Evolutionary conservation across 352 stramenopile genomes (phyloP).

Genomic region (Phytophthora lateralis): DNA sequence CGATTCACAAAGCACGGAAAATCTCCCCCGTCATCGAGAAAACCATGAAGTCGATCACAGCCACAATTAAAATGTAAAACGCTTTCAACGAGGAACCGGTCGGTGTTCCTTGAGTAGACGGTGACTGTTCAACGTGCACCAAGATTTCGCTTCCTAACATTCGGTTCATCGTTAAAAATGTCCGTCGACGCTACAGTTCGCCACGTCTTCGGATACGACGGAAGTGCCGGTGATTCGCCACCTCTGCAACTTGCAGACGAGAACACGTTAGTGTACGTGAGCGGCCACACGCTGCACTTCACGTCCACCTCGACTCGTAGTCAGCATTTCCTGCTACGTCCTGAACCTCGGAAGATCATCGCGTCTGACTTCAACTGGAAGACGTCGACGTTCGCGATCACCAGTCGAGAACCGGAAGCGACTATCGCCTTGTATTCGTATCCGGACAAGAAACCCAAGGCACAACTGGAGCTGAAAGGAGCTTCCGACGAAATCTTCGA

Average conservation of each 20-base stretch:
- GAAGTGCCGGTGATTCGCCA: constrained; percentile 21
- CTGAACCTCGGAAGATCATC: constrained; percentile 57
- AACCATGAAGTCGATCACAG: not conserved
- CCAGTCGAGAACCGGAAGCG: constrained; percentile 52
- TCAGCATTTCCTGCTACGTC: constrained; percentile 69
- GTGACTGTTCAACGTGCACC: constrained; percentile 24
- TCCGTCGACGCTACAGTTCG: constrained; percentile 63
- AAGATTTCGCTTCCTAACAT: constrained; percentile 16
- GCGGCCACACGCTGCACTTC: constrained; percentile 74
- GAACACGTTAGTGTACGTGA: constrained; percentile 62
- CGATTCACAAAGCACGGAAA: constrained; percentile 5
- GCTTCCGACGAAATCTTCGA: constrained; percentile 46
- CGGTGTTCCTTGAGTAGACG: not conserved
- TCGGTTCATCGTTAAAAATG: constrained; percentile 14
- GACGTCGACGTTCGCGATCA: constrained; percentile 59
- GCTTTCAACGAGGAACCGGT: not conserved
- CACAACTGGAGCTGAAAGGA: constrained; percentile 40
- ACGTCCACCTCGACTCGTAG: constrained; percentile 59
- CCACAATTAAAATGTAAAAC: not conserved
- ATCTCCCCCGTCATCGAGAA: not conserved
- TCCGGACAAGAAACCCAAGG: constrained; percentile 76
- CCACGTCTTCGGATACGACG: constrained; percentile 73
- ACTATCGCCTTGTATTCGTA: constrained; percentile 74
- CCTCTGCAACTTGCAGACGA: constrained; percentile 72
- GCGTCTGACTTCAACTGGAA: constrained; percentile 74